phyloP scores from a whole-genome alignment of 495 filamentous ascomycete species.

The Antarctomyces pellizariae region DNA sequence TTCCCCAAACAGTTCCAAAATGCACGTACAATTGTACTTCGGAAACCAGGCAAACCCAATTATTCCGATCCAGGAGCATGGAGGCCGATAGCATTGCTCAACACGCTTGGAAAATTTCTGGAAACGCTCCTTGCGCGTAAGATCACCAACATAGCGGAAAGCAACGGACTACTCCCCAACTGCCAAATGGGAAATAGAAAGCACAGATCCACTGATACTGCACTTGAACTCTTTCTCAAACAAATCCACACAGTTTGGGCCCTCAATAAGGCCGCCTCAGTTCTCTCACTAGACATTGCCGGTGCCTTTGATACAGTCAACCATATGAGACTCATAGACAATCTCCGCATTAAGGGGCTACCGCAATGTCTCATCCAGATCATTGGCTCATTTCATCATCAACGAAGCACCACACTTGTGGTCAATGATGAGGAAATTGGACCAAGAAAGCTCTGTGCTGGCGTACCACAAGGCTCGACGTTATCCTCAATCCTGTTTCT shows the following conservation, averaged over 20 bases:
- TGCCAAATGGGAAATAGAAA: conserved; percentile 9
- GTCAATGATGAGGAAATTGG: conserved; percentile 1
- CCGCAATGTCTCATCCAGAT: conserved; percentile 3
- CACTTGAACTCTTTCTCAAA: conserved; percentile 10
- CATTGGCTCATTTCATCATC: conserved; percentile 4
- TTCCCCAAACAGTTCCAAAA: conserved; percentile 10
- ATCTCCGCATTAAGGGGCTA: conserved; percentile 3
- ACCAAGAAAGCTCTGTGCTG: conserved; percentile 1
- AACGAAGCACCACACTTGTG: conserved; percentile 3
- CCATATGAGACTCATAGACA: conserved; percentile 8
- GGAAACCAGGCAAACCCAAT: conserved; percentile 10
- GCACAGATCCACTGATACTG: conserved; percentile 7
- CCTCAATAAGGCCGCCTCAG: background rate
- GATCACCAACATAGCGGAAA: conserved; percentile 9
- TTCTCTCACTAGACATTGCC: conserved; percentile 7
- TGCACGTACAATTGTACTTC: conserved; percentile 11
- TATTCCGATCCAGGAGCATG: conserved; percentile 12
- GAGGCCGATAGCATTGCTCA: conserved; percentile 13
- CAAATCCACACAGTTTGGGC: conserved; percentile 6
- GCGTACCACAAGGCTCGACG: conserved; percentile 13
- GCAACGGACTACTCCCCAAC: conserved; percentile 7
- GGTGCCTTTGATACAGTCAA: conserved; percentile 11
- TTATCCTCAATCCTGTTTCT: conserved; percentile 16
- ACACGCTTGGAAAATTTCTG: conserved; percentile 15
- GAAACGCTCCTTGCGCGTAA: conserved; percentile 9